Evolutionary conservation across 108 stramenopile species (phyloP), one percentile per base, ranked within the genome.

Genomic region (Pseudonitzschia pungens): DNA sequence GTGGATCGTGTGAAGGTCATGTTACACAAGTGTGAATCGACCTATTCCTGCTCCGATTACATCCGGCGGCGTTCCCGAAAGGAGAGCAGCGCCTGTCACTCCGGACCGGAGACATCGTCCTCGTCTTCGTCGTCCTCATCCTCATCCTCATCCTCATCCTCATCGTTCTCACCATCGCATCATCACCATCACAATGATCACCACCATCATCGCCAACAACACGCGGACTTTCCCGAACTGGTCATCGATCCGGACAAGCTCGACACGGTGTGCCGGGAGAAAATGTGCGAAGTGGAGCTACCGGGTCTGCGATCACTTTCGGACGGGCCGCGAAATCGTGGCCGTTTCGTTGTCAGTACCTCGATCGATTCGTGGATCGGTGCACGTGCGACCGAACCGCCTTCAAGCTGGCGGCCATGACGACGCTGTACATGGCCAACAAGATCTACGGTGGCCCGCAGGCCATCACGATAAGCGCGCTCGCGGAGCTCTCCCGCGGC

Each of bases 351-450:
- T 86, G 22, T 63, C 71, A n/a, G 0, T 78, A 67, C 71, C 67
- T 86, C n/a, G 85, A 86, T 71, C 72, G 80, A 0, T 83, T 81
- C 43, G 65, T 78, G 26, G 77, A 86, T 27, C 54, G 51, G 43
- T 81, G 82, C 59, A 44, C 24, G 53, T 87, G 86, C 42, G 86
- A 87, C 56, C 68, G 81, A 59, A 71, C 65, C 1, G 79, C 81
- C 14, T 87, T 83, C 78, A 87, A 87, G 56, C 69, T 87, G 15
- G 86, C 86, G 10, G 77, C 83, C 66, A 87, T 87, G 82, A 87
- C 86, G 4, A 45, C 76, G 0, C 60, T 87, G n/a, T 79, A 84
- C 77, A 76, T 83, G 72, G 76, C 82, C 2, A 80, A 79, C 26
- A 87, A 87, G 63, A 45, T 87, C 4, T 75, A 77, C 70, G 75